Percentiles rank a stretch among this genome's conserved stretches.
These are phyloP conservation scores for Cladosporium sphaerospermum DNA, from an alignment of 2,329 filamentous ascomycete genomes.

Conservation along the genomic window DNA sequence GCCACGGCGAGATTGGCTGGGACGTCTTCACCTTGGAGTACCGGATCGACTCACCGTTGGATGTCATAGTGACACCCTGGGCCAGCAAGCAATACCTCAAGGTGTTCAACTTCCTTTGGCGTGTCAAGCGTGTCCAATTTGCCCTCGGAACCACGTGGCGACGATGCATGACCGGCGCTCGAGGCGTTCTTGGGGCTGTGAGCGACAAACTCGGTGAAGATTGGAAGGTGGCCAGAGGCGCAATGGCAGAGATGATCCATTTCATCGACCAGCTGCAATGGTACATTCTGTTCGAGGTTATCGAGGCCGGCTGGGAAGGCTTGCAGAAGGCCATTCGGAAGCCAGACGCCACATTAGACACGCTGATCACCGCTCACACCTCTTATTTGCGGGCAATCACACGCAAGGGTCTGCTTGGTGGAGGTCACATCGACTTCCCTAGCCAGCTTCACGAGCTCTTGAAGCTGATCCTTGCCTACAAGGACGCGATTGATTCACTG, in stretches of 20 bases:
- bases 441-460: constrained; percentile 87
- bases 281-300: constrained; percentile 97
- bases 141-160: constrained; percentile 86
- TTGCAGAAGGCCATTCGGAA: constrained; percentile 69
- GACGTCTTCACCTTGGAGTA: constrained; percentile 99
- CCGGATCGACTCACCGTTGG: constrained; percentile 92
- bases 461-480: constrained; percentile 88
- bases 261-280: constrained; percentile 96
- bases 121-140: constrained; percentile 96
- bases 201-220: constrained; percentile 56
- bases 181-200: constrained; percentile 77
- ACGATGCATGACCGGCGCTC: constrained; percentile 87
- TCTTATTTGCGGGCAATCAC: constrained; percentile 91
- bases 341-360: constrained; percentile 85
- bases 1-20: constrained; percentile 96
- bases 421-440: constrained; percentile 64
- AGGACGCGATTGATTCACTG: constrained; percentile 85
- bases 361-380: constrained; percentile 86
- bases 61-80: constrained; percentile 95
- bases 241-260: constrained; percentile 95
- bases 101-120: constrained; percentile 98
- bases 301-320: constrained; percentile 91
- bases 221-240: constrained; percentile 86
- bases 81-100: constrained; percentile 95
- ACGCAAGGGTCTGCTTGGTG: constrained; percentile 86